phyloP scores from a whole-genome alignment of 2,329 filamentous ascomycete species.

The Paecilomyces sp. region DNA sequence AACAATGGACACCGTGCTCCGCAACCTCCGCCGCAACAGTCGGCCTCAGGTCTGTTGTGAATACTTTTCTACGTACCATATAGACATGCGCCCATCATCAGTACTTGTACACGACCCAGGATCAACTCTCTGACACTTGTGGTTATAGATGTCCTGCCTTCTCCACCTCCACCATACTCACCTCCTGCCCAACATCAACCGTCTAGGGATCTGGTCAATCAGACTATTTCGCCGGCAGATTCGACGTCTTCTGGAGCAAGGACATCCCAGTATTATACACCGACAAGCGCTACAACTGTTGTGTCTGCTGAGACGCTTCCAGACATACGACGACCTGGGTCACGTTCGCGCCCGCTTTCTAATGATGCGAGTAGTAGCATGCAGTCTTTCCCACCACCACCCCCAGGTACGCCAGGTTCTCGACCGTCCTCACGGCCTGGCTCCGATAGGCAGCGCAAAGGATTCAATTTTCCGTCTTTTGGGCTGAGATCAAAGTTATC shows the following conservation, averaged over 20 bases:
- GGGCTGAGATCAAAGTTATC: conserved; percentile 12
- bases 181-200: conserved; percentile 23
- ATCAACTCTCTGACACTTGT: conserved; percentile 5
- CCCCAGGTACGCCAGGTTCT: conserved; percentile 18
- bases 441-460: conserved; percentile 16
- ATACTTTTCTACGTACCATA: neutral
- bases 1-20: conserved; percentile 20
- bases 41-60: conserved; percentile 23
- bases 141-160: conserved; percentile 22
- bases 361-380: conserved; percentile 17
- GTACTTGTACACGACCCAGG: neutral
- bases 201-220: conserved; percentile 10
- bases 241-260: conserved; percentile 10
- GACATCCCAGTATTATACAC: conserved; percentile 10
- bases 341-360: conserved; percentile 25
- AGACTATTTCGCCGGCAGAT: conserved; percentile 6
- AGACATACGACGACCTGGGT: conserved; percentile 17
- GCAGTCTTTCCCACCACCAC: conserved; percentile 25
- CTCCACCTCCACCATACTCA: conserved; percentile 33
- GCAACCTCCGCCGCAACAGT: conserved; percentile 18
- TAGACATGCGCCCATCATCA: neutral
- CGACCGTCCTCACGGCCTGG: conserved; percentile 28
- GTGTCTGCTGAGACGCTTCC: conserved; percentile 11
- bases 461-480: conserved; percentile 8
- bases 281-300: conserved; percentile 5